These are phyloP conservation scores for Babesia microti DNA, from an alignment of 169 alveolate species.

Conservation along the genomic window DNA sequence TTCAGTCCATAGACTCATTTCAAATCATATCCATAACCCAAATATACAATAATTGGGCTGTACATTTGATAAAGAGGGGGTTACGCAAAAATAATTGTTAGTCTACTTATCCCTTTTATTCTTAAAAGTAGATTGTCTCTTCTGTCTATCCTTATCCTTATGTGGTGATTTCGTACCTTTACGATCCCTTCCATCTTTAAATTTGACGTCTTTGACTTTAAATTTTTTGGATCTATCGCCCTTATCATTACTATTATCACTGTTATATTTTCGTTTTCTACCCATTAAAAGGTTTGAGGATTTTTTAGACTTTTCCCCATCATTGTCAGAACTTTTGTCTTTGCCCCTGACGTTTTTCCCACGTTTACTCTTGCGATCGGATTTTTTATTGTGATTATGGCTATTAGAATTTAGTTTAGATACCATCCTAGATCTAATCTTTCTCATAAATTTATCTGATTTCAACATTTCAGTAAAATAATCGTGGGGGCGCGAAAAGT, in stretches of 20 bases:
- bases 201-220: background rate
- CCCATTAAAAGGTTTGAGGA: no score
- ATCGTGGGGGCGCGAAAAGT: slow-evolving; percentile 33
- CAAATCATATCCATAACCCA: slow-evolving; percentile 7
- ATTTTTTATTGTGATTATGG: no score
- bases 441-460: slow-evolving; percentile 24
- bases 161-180: slow-evolving; percentile 1
- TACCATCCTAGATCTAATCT: no score
- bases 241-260: slow-evolving; percentile 9
- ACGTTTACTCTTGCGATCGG: no score
- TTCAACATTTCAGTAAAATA: slow-evolving; percentile 43
- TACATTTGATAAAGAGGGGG: slow-evolving; percentile 8
- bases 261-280: slow-evolving; percentile 6
- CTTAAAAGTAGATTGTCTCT: background rate
- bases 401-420: no score
- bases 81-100: background rate
- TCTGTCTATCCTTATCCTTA: slow-evolving; percentile 1
- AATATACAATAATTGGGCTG: slow-evolving; percentile 34
- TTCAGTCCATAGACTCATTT: slow-evolving; percentile 9
- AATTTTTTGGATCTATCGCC: background rate
- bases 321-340: no score
- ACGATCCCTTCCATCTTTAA: slow-evolving; percentile 9
- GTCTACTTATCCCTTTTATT: background rate
- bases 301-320: no score
- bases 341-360: no score